Evolutionary conservation across 345 rosid genomes (phyloP).

Genomic region (Toxicodendron radicans): DNA sequence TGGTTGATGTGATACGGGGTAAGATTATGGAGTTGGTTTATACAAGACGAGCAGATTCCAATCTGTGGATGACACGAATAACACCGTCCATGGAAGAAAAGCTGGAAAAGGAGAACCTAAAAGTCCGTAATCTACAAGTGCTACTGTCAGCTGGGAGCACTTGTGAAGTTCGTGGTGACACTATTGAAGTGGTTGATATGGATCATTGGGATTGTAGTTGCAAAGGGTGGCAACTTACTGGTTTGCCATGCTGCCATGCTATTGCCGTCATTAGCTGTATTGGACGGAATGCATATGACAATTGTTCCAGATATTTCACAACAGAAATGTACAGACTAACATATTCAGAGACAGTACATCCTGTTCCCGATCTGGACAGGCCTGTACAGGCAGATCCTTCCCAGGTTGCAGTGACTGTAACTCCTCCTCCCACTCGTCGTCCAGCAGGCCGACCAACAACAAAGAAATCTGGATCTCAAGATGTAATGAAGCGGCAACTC

Average conservation of each 20-base stretch:
- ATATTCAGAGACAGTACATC: constrained; percentile 65
- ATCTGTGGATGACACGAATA: constrained; percentile 60
- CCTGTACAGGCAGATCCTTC: constrained; percentile 43
- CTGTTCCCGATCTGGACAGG: constrained; percentile 56
- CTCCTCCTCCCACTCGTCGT: constrained; percentile 82
- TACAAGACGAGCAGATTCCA: constrained; percentile 46
- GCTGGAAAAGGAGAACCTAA: constrained; percentile 60
- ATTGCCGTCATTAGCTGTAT: constrained; percentile 60
- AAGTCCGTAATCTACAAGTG: constrained; percentile 54
- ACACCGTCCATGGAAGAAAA: constrained; percentile 81
- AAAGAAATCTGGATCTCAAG: constrained; percentile 59
- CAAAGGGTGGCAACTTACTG: constrained; percentile 81
- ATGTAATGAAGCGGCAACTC: constrained; percentile 76
- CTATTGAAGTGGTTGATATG: constrained; percentile 66
- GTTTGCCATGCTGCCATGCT: constrained; percentile 82
- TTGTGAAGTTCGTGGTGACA: constrained; percentile 84
- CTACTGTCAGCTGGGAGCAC: constrained; percentile 55
- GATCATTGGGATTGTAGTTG: constrained; percentile 85
- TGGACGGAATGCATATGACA: constrained; percentile 63
- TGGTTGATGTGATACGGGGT: constrained; percentile 77
- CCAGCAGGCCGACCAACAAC: constrained; percentile 87
- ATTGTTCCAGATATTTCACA: constrained; percentile 73
- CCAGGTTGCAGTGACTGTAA: constrained; percentile 60
- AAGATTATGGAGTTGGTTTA: constrained; percentile 74
- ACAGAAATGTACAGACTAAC: constrained; percentile 68